Percentiles rank a stretch among this genome's conserved stretches.
Conservation (phyloP, 1,284 basidiomycete genomes). For the Neolentinus lepideus region DNA sequence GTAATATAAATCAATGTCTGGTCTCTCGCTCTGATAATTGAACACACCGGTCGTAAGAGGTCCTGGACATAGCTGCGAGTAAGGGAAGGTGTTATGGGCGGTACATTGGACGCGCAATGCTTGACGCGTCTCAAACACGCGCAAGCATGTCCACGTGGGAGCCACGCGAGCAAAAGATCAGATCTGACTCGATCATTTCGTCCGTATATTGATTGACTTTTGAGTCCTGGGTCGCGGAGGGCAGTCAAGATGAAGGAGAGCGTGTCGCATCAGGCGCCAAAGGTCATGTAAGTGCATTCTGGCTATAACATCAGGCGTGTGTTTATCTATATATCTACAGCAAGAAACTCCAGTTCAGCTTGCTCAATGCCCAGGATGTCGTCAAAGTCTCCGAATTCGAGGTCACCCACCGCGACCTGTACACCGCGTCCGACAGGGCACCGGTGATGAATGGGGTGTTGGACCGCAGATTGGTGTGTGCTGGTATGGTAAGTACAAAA, state of each 20-base stretch:
- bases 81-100: conserved; percentile 10
- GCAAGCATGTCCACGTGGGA: neutral
- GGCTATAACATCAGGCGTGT: neutral
- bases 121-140: conserved; percentile 3
- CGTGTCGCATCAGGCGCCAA: conserved; percentile 83
- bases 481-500: conserved; percentile 3
- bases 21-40: neutral
- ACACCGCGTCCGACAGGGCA: conserved; percentile 71
- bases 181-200: conserved; percentile 5
- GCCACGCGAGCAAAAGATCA: too few species aligned
- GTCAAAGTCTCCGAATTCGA: conserved; percentile 94
- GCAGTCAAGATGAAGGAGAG: conserved; percentile 71
- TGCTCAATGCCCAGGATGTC: conserved; percentile 88
- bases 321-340: conserved; percentile 31
- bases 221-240: too few species aligned
- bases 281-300: conserved; percentile 73
- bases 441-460: conserved; percentile 91
- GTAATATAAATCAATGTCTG: neutral
- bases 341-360: conserved; percentile 91
- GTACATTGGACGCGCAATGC: conserved; percentile 21
- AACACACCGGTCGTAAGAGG: conserved; percentile 69
- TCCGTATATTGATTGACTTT: too few species aligned
- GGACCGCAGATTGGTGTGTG: conserved; percentile 79
- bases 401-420: conserved; percentile 86
- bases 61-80: conserved; percentile 57